Percentiles rank a stretch among this genome's conserved stretches.
Evolutionary conservation across 345 rosid species (phyloP).

Genomic region (Kandelia obovata): DNA sequence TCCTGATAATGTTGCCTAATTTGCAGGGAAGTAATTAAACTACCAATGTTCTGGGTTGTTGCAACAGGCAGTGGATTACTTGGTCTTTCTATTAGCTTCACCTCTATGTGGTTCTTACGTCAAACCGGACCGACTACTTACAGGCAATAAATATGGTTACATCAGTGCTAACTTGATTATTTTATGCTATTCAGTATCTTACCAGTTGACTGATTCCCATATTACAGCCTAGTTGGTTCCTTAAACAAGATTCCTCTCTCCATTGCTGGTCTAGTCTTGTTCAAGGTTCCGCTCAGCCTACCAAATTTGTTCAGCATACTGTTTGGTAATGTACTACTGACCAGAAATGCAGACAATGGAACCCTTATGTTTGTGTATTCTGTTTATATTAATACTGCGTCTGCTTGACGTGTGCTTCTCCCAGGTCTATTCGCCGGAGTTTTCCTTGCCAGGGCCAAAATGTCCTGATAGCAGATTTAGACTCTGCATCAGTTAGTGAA

Average conservation of each 20-base stretch:
- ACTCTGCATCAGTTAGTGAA: neutral
- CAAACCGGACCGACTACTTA: slow-evolving; percentile 97
- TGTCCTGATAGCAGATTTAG: slow-evolving; percentile 44
- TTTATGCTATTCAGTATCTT: too few species aligned
- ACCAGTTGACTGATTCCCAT: neutral
- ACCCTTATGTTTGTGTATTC: neutral
- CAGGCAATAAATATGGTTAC: slow-evolving; percentile 38
- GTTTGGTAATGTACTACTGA: slow-evolving; percentile 51
- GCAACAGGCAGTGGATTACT: slow-evolving; percentile 86
- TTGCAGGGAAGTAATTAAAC: slow-evolving; percentile 60
- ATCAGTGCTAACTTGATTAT: too few species aligned
- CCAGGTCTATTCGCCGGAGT: slow-evolving; percentile 89
- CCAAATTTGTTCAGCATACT: slow-evolving; percentile 77
- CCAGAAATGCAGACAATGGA: neutral
- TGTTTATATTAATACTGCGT: neutral
- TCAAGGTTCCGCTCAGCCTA: slow-evolving; percentile 75
- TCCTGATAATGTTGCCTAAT: slow-evolving; percentile 9
- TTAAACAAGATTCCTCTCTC: slow-evolving; percentile 90
- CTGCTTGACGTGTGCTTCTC: slow-evolving; percentile 13
- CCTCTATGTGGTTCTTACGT: slow-evolving; percentile 92
- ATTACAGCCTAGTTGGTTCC: slow-evolving; percentile 75
- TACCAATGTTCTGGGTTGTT: slow-evolving; percentile 79
- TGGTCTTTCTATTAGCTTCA: slow-evolving; percentile 91
- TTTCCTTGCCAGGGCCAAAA: slow-evolving; percentile 78
- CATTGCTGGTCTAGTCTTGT: slow-evolving; percentile 61